A percentile compares a stretch with the other conserved stretches of the same genome.
Conservation (phyloP, 148 eudicot species). For the Vaccinium darrowii region DNA sequence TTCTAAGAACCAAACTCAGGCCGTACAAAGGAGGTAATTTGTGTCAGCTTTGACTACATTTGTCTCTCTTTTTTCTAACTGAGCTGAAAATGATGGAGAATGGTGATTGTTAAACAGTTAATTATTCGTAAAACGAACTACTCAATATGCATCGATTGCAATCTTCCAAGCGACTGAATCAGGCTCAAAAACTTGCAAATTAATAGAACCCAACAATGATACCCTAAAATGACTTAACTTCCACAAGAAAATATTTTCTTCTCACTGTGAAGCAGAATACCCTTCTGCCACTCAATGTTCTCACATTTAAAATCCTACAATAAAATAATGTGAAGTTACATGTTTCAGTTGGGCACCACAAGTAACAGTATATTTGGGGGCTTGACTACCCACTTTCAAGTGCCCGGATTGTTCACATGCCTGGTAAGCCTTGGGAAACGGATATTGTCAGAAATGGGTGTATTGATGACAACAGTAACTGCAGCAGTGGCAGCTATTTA, state of each 20-base stretch:
- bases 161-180: neutral
- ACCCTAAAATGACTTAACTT: neutral
- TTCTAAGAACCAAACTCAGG: constrained; percentile 37
- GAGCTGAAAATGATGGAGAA: neutral
- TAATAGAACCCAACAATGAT: neutral
- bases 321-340: neutral
- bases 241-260: neutral
- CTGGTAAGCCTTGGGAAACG: neutral
- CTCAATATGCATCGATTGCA: neutral
- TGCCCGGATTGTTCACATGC: neutral
- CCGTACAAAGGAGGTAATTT: constrained; percentile 47
- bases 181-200: neutral
- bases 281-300: neutral
- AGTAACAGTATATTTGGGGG: neutral
- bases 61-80: neutral
- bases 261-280: neutral
- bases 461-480: neutral
- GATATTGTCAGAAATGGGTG: neutral
- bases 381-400: neutral
- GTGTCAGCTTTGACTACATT: constrained; percentile 12
- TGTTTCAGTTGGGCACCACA: neutral
- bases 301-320: neutral
- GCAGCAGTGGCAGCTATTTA: neutral
- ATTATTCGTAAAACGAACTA: neutral
- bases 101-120: neutral